Percentiles rank a stretch among this genome's conserved stretches.
Evolutionary conservation across 2,329 filamentous ascomycete species (phyloP).

Genomic region (Waltergamsia citrina): DNA sequence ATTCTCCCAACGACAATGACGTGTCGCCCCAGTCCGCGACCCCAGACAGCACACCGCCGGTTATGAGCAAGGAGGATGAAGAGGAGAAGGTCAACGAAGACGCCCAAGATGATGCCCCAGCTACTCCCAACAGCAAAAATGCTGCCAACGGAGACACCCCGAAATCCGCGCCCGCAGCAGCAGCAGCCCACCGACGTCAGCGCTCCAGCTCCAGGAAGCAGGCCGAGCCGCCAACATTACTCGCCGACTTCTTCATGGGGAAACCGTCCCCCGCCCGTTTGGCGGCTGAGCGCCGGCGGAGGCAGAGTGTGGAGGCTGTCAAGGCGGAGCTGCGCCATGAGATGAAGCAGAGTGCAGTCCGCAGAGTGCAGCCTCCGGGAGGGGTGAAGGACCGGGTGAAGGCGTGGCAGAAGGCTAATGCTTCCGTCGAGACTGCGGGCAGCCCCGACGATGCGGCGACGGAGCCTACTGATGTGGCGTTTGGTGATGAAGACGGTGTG

Average conservation of each 20-base stretch:
- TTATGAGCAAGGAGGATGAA: conserved; percentile 1
- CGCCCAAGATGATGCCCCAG: conserved; percentile 7
- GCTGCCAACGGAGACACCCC: conserved; percentile 17
- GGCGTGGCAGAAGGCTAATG: conserved; percentile 75
- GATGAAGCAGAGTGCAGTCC: conserved; percentile 49
- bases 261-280: conserved; percentile 46
- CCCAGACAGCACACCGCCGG: conserved; percentile 8
- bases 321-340: conserved; percentile 41
- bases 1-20: conserved; percentile 13
- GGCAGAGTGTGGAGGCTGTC: conserved; percentile 50
- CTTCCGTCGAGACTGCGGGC: conserved; percentile 46
- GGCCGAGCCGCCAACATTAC: conserved; percentile 29
- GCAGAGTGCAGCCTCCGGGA: conserved; percentile 50
- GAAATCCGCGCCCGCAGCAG: conserved; percentile 28
- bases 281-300: conserved; percentile 39
- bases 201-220: conserved; percentile 24
- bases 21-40: conserved; percentile 13
- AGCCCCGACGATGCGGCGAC: conserved; percentile 40
- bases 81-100: neutral
- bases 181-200: neutral
- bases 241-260: conserved; percentile 48
- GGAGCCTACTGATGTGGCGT: conserved; percentile 52
- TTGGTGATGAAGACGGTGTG: conserved; percentile 41
- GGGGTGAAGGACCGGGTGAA: conserved; percentile 72
- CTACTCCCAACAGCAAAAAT: conserved; percentile 7